Percentiles rank a stretch among this genome's conserved stretches.
phyloP scores from a whole-genome alignment of 2,329 filamentous ascomycete genomes.

The Aspergillus tamarii region DNA sequence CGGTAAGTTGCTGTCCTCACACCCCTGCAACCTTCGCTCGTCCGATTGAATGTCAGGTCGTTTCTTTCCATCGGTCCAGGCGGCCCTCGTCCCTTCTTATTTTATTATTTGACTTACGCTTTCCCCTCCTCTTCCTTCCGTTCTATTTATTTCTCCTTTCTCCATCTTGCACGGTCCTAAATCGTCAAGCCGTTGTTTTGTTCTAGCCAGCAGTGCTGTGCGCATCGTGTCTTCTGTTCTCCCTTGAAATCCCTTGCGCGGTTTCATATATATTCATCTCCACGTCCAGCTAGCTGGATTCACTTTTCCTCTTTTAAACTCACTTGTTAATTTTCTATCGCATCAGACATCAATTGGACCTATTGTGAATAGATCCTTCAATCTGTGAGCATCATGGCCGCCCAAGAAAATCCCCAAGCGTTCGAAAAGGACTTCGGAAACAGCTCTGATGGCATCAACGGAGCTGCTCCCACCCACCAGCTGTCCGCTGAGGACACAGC shows the following conservation, averaged over 20 bases:
- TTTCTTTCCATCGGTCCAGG: slow-evolving; percentile 15
- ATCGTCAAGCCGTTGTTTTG: slow-evolving; percentile 18
- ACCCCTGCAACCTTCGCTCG: slow-evolving; percentile 22
- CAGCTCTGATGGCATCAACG: slow-evolving; percentile 19
- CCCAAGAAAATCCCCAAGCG: slow-evolving; percentile 29
- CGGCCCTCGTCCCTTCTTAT: slow-evolving; percentile 14
- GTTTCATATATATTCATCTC: slow-evolving; percentile 24
- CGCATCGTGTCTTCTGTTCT: slow-evolving; percentile 20
- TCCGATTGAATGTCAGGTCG: slow-evolving; percentile 17
- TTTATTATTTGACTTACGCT: slow-evolving; percentile 15
- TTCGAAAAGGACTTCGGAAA: slow-evolving; percentile 37
- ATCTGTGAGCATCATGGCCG: slow-evolving; percentile 25
- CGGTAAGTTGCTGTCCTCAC: slow-evolving; percentile 23
- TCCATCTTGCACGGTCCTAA: slow-evolving; percentile 17
- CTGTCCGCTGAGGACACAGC: slow-evolving; percentile 51
- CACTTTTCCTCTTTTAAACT: slow-evolving; percentile 11
- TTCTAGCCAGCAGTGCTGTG: slow-evolving; percentile 35
- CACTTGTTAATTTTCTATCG: slow-evolving; percentile 10
- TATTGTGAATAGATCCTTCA: slow-evolving; percentile 10
- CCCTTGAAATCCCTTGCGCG: slow-evolving; percentile 23
- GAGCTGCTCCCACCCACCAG: slow-evolving; percentile 26
- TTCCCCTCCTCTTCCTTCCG: slow-evolving; percentile 12
- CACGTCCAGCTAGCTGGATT: slow-evolving; percentile 33
- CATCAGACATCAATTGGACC: slow-evolving; percentile 1
- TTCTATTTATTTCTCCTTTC: slow-evolving; percentile 16